Evolutionary conservation across 1,284 basidiomycete species (phyloP).

Genomic region (Abortiporus biennis): DNA sequence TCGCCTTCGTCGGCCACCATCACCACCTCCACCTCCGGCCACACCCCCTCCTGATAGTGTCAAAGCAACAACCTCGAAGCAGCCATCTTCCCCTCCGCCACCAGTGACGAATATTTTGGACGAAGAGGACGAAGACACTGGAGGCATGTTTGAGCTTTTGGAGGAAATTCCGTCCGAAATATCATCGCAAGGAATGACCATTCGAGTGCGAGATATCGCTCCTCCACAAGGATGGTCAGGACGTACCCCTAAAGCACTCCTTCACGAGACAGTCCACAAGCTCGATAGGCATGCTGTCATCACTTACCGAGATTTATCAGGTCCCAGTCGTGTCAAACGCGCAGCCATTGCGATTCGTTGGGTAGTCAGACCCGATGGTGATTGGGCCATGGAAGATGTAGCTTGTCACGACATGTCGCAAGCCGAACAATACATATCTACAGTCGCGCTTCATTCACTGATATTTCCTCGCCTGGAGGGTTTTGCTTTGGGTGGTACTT

Average conservation of each 20-base stretch:
- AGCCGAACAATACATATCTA: slow-evolving; percentile 89
- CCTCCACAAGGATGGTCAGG: slow-evolving; percentile 80
- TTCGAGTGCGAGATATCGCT: slow-evolving; percentile 70
- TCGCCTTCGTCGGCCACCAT: slow-evolving; percentile 39
- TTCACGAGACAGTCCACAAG: slow-evolving; percentile 63
- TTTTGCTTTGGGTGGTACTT: slow-evolving; percentile 46
- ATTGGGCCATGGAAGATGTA: slow-evolving; percentile 82
- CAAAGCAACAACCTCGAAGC: slow-evolving; percentile 16
- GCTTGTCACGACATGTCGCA: slow-evolving; percentile 77
- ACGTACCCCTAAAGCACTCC: slow-evolving; percentile 63
- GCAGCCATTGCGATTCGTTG: slow-evolving; percentile 70
- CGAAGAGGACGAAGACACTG: slow-evolving; percentile 43
- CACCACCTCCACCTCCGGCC: slow-evolving; percentile 19
- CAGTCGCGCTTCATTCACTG: slow-evolving; percentile 77
- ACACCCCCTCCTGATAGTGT: slow-evolving; percentile 6
- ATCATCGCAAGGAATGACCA: slow-evolving; percentile 46
- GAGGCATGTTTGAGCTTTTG: slow-evolving; percentile 74
- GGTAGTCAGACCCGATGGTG: slow-evolving; percentile 54
- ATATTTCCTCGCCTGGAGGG: slow-evolving; percentile 57
- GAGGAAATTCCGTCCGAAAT: slow-evolving; percentile 57
- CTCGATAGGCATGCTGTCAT: slow-evolving; percentile 72
- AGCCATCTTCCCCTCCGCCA: slow-evolving; percentile 1
- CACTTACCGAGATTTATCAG: slow-evolving; percentile 61
- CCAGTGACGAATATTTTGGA: slow-evolving; percentile 25
- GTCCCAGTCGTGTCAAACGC: slow-evolving; percentile 64